Conservation (phyloP, 768 basidiomycete species). For the Guyanaporus albipodus region DNA sequence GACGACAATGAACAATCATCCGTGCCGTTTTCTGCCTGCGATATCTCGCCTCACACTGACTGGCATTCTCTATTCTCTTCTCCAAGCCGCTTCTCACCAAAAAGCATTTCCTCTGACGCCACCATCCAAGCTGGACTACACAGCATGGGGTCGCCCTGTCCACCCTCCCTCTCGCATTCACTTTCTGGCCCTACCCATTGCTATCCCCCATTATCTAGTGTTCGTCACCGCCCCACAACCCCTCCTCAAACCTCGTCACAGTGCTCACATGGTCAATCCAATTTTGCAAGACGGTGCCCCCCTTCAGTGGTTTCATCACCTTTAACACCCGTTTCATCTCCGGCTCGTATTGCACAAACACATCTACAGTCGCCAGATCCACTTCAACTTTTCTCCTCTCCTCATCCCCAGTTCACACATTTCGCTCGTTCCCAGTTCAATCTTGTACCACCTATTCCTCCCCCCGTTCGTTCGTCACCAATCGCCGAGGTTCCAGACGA, state of each 20-base stretch:
- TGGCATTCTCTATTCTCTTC: slow-evolving; percentile 23
- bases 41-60: slow-evolving; percentile 6
- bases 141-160: neutral
- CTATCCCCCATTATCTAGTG: slow-evolving; percentile 14
- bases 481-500: slow-evolving; percentile 15
- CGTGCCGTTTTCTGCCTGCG: neutral
- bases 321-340: slow-evolving; percentile 20
- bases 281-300: neutral
- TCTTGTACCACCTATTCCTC: neutral
- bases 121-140: neutral
- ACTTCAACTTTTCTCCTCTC: slow-evolving; percentile 14
- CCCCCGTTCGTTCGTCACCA: slow-evolving; percentile 1
- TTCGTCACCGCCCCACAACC: slow-evolving; percentile 11
- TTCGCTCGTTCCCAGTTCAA: neutral
- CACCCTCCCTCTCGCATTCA: slow-evolving; percentile 7
- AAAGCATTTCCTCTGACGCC: neutral
- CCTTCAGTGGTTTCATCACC: slow-evolving; percentile 14
- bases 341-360: slow-evolving; percentile 2
- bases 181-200: slow-evolving; percentile 14
- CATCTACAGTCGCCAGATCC: slow-evolving; percentile 23
- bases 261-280: slow-evolving; percentile 1
- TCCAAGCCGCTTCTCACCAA: neutral
- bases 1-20: neutral
- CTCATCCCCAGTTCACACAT: neutral
- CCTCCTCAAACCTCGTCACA: slow-evolving; percentile 18